Base-by-base conservation (phyloP, 75 land plant genomes). In the Adiantum capillusveneris region DNA sequence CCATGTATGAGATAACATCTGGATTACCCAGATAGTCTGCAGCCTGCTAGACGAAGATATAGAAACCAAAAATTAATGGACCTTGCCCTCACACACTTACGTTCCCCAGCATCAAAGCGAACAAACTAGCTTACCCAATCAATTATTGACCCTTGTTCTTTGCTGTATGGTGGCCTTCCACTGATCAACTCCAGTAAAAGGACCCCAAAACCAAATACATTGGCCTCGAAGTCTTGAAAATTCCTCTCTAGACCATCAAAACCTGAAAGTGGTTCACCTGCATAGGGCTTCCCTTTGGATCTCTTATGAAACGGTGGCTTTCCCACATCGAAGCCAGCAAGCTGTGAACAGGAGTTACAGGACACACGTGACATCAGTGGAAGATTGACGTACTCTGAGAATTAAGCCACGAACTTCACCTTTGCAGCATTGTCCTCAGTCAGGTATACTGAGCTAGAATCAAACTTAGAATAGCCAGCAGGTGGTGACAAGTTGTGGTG, bases 371-470 rank as follows among this genome's bases (percentile, higher is more conserved):
- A n/a, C n/a, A n/a, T n/a, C n/a, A n/a, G n/a, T n/a, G n/a, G n/a
- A n/a, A n/a, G n/a, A n/a, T n/a, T n/a, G n/a, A n/a, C n/a, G 42
- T 39, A 39, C 13, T 9, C 13, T 13, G 13, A 39, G 13, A 63
- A 42, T 9, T 48, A 21, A 14, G 73, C 65, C 27, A 44, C 69
- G 30, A 21, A 64, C 7, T 34, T 21, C 64, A 85, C 94, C 85
- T 89, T 93, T 11, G 98, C 96, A 45, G 87, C 79, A 64, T 86
- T 89, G 68, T 88, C 95, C 48, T 93, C 98, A 1, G 95, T 93
- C 20, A 93, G 87, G 68, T 81, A 89, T 13, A 93, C 77, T 41
- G 87, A 55, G 64, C 29, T 81, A 7, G 95, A 75, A 56, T 72
- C 84, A 48, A 93, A 56, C 26, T 89, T 84, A 9, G 78, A 71